A percentile compares a stretch with the other conserved stretches of the same genome.
phyloP scores from a whole-genome alignment of 2,329 filamentous ascomycete species.

The Hypoxylon sp. region DNA sequence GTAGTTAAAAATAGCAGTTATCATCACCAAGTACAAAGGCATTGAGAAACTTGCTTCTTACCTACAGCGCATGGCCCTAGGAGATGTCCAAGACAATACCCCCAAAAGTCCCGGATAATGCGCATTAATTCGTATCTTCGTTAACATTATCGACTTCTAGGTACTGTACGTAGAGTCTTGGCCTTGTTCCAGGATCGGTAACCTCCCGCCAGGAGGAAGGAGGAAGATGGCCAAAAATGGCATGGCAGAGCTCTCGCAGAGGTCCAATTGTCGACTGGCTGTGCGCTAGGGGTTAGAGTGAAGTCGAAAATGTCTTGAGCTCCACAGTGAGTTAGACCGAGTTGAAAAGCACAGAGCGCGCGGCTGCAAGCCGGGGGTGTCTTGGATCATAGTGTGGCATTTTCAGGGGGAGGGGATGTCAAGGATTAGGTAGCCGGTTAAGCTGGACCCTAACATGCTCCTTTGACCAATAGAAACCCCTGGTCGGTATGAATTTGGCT shows the following conservation, averaged over 20 bases:
- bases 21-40: background rate
- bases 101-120: background rate
- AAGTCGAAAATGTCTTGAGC: constrained; percentile 41
- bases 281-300: constrained; percentile 30
- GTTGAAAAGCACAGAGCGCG: constrained; percentile 50
- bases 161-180: constrained; percentile 21
- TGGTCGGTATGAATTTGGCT: constrained; percentile 30
- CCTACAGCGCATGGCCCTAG: background rate
- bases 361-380: constrained; percentile 48
- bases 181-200: constrained; percentile 48
- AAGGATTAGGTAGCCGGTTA: constrained; percentile 44
- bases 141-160: constrained; percentile 19
- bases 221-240: constrained; percentile 39
- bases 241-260: constrained; percentile 29
- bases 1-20: constrained; percentile 16
- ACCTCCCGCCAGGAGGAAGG: constrained; percentile 39
- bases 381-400: constrained; percentile 48
- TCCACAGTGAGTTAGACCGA: constrained; percentile 44
- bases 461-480: constrained; percentile 42
- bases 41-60: background rate
- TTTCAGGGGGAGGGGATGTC: constrained; percentile 50
- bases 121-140: constrained; percentile 8
- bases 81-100: background rate
- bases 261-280: constrained; percentile 28
- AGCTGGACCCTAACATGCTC: constrained; percentile 13